Evolutionary conservation across 2,329 filamentous ascomycete species (phyloP), one percentile per base, ranked within the genome.

Genomic region (Trichoderma koningiopsis): DNA sequence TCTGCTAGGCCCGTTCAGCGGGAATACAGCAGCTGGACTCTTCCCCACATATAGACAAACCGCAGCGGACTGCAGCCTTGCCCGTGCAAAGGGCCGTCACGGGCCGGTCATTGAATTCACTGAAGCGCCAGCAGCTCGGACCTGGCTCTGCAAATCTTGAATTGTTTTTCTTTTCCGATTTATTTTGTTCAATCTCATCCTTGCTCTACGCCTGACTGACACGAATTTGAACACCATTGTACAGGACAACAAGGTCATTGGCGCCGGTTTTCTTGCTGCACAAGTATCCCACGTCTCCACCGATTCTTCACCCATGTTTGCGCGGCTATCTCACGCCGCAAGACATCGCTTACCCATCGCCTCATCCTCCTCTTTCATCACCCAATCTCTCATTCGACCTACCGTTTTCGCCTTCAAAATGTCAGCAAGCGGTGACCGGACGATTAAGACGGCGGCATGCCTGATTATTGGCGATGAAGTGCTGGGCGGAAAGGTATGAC

Each of bases 381-480:
- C 29, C 1, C 27, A 37, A 59, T 24, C 55, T 14, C 27, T 35
- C 40, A 81, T 22, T 33, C 58, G 59, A 72, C 72, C 67, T 75
- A 72, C 68, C 72, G 60, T 71, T n/a, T 62, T 75, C 40, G 71
- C 68, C 68, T 22, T 59, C 10, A 80, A 72, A 76, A 87, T 86
- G 82, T 82, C 77, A 52, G 69, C 72, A 68, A 85, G 70, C 84
- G 87, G 72, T 86, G 85, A n/a, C 29, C 47, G 89, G 76, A 89
- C 87, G 70, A 96, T 98, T 74, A 90, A 93, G 77, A 97, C 94
- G 58, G 96, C 95, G 13, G 95, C 92, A 68, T 97, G 93, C 79
- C 82, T 98, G 72, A 94, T 99, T 70, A 98, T 99, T 75, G 95
- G 95, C n/a, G 95, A 98, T 81, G 95, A 97, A 80, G 94, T 98